Percentiles rank a stretch among this genome's conserved stretches.
Evolutionary conservation across 257 asterid species (phyloP).

Genomic region (Ilex asprella): DNA sequence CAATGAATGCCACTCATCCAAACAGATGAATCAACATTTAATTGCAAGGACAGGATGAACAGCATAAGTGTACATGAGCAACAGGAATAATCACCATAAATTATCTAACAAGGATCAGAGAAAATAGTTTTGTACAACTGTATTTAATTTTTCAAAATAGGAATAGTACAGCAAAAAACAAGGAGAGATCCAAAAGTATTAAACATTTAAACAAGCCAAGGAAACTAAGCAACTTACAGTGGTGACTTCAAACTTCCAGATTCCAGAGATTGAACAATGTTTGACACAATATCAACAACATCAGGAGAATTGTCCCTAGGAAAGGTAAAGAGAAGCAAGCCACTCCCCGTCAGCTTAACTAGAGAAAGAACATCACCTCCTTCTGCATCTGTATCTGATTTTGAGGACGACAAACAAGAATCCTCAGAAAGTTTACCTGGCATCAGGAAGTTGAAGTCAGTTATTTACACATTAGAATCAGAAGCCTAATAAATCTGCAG

Average conservation of each 20-base stretch:
- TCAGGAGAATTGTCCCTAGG: slow-evolving; percentile 25
- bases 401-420: slow-evolving; percentile 10
- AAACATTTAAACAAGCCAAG: not conserved
- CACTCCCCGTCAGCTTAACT: slow-evolving; percentile 40
- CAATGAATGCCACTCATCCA: no score
- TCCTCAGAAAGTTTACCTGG: not conserved
- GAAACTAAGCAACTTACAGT: slow-evolving; percentile 23
- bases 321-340: slow-evolving; percentile 34
- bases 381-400: slow-evolving; percentile 15
- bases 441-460: not conserved
- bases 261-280: slow-evolving; percentile 28
- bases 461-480: not conserved
- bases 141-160: no score
- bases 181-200: not conserved
- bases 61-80: no score
- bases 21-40: no score
- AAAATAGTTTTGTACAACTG: no score
- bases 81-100: no score
- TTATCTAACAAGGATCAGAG: no score
- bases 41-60: no score
- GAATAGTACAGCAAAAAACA: not conserved
- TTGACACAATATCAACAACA: slow-evolving; percentile 26
- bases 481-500: not conserved
- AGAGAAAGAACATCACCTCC: slow-evolving; percentile 29
- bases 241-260: slow-evolving; percentile 30